Conservation (phyloP, 2,329 filamentous ascomycete genomes). For the Camptophora hylomeconis region DNA sequence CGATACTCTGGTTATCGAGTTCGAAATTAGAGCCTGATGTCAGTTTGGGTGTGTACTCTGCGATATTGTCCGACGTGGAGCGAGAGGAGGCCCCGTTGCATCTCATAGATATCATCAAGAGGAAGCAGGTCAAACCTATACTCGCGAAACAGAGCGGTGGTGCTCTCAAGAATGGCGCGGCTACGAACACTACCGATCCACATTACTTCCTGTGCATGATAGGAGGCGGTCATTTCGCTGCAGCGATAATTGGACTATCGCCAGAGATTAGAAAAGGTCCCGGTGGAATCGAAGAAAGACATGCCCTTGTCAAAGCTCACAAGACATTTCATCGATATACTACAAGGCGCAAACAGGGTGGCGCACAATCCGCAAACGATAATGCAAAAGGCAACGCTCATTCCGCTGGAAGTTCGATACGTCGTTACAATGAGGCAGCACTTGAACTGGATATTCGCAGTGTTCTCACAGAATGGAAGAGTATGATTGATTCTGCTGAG, state of each 20-base stretch:
- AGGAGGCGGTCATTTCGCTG: constrained; percentile 91
- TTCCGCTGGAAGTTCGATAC: constrained; percentile 78
- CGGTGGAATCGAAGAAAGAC: constrained; percentile 61
- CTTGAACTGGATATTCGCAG: constrained; percentile 76
- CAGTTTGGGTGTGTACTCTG: constrained; percentile 75
- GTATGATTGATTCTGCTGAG: constrained; percentile 69
- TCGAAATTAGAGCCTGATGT: constrained; percentile 60
- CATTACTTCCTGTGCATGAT: constrained; percentile 98
- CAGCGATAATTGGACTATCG: constrained; percentile 82
- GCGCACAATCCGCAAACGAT: constrained; percentile 86
- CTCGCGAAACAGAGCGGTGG: constrained; percentile 26
- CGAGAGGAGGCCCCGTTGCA: constrained; percentile 47
- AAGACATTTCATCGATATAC: constrained; percentile 98
- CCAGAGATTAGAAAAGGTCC: constrained; percentile 63
- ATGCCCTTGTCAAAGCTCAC: constrained; percentile 80
- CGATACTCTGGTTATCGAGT: constrained; percentile 76
- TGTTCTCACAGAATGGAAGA: constrained; percentile 72
- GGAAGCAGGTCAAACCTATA: constrained; percentile 62
- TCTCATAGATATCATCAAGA: constrained; percentile 55
- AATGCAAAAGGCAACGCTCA: constrained; percentile 87
- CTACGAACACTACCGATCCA: constrained; percentile 49
- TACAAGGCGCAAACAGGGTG: constrained; percentile 89
- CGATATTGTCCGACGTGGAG: constrained; percentile 63
- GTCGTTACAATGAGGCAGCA: constrained; percentile 88
- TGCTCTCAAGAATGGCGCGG: constrained; percentile 28